A percentile compares a stretch with the other conserved stretches of the same genome.
Conservation (phyloP, 345 rosid genomes). For the Syzygium jambos region DNA sequence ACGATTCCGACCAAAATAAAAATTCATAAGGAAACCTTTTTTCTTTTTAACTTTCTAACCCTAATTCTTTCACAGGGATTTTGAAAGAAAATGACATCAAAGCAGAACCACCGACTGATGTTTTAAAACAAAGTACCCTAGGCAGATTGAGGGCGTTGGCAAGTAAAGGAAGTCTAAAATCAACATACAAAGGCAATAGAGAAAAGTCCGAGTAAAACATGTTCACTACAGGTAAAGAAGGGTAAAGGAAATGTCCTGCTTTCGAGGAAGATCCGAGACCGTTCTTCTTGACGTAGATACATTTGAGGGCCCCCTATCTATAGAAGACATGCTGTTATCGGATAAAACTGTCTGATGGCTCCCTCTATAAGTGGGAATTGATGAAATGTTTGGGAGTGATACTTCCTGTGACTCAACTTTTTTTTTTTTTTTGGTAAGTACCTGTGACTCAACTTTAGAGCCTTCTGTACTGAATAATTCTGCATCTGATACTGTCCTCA, state of each 20-base stretch:
- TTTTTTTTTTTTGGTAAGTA: too few species aligned
- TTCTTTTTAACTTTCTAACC: background rate
- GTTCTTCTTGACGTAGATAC: background rate
- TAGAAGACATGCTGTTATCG: constrained; percentile 21
- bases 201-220: background rate
- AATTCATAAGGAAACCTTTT: too few species aligned
- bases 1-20: too few species aligned
- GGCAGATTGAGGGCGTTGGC: background rate
- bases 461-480: constrained; percentile 25
- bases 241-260: constrained; percentile 25
- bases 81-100: too few species aligned
- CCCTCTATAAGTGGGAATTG: constrained; percentile 13
- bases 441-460: constrained; percentile 15
- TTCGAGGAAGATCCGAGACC: constrained; percentile 23
- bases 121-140: background rate
- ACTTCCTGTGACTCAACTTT: too few species aligned
- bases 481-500: constrained; percentile 65
- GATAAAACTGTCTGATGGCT: constrained; percentile 24
- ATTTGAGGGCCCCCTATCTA: constrained; percentile 11
- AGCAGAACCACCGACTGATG: background rate
- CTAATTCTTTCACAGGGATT: background rate
- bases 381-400: constrained; percentile 2
- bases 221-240: background rate
- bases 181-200: background rate
- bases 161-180: background rate